Conservation (phyloP, 2,329 filamentous ascomycete species). For the Coniochaeta sp. region DNA sequence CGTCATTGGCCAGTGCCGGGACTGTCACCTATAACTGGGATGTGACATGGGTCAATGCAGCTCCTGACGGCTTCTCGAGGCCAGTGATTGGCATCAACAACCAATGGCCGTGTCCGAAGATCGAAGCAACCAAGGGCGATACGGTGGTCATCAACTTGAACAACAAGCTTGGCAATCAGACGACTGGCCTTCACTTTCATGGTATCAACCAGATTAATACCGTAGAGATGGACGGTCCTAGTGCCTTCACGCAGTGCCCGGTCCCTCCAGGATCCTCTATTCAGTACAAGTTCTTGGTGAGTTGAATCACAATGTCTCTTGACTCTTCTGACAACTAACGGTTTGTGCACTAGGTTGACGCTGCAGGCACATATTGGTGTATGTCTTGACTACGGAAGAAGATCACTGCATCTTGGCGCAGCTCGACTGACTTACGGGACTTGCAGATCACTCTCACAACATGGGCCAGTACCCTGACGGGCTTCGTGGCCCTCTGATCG, state of each 20-base stretch:
- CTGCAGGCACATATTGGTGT: slow-evolving; percentile 41
- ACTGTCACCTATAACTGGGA: slow-evolving; percentile 30
- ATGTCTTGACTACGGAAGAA: slow-evolving; percentile 10
- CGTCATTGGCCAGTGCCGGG: slow-evolving; percentile 17
- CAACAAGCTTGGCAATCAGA: slow-evolving; percentile 46
- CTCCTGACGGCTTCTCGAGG: slow-evolving; percentile 28
- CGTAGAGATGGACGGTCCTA: slow-evolving; percentile 52
- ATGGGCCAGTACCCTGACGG: slow-evolving; percentile 62
- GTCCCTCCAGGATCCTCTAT: slow-evolving; percentile 45
- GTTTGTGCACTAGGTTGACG: slow-evolving; percentile 24
- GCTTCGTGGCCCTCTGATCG: slow-evolving; percentile 53
- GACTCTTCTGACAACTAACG: background rate
- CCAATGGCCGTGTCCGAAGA: slow-evolving; percentile 52
- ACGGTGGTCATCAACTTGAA: slow-evolving; percentile 39
- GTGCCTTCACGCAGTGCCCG: slow-evolving; percentile 45
- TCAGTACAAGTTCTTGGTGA: slow-evolving; percentile 43
- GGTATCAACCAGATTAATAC: slow-evolving; percentile 49
- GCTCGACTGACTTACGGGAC: background rate
- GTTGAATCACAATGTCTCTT: slow-evolving; percentile 9
- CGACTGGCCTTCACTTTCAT: slow-evolving; percentile 50
- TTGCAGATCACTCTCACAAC: slow-evolving; percentile 53
- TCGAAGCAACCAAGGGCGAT: slow-evolving; percentile 45
- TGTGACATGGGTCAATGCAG: slow-evolving; percentile 30
- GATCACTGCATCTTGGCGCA: slow-evolving; percentile 9
- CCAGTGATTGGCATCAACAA: slow-evolving; percentile 49